Percentiles rank a stretch among this genome's conserved stretches.
Conservation (phyloP, 2,329 filamentous ascomycete genomes). For the Rosellinia necatrix region DNA sequence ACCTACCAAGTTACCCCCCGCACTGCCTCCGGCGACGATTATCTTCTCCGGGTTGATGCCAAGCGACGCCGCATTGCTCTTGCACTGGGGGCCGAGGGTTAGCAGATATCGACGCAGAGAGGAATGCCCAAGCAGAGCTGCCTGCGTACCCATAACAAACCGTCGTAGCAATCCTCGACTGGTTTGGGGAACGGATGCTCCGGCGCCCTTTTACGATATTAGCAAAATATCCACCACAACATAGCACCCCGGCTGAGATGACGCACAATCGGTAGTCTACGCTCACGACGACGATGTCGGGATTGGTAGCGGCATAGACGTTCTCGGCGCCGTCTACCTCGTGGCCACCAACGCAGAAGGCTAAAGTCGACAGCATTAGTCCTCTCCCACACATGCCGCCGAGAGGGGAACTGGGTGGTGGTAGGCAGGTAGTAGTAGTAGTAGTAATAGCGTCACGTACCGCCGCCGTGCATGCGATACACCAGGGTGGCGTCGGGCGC, state of each 20-base stretch:
- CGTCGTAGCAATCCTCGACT: slow-evolving; percentile 56
- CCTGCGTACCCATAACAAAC: slow-evolving; percentile 45
- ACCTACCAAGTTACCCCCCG: slow-evolving; percentile 22
- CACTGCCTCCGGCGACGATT: slow-evolving; percentile 25
- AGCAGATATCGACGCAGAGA: not conserved
- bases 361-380: not conserved
- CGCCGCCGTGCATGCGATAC: slow-evolving; percentile 46
- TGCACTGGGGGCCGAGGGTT: slow-evolving; percentile 12
- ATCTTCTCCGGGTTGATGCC: slow-evolving; percentile 24
- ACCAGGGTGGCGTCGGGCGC: slow-evolving; percentile 33
- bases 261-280: slow-evolving; percentile 45
- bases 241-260: not conserved
- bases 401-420: not conserved
- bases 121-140: not conserved
- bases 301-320: slow-evolving; percentile 40
- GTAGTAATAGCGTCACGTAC: slow-evolving; percentile 29
- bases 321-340: slow-evolving; percentile 44
- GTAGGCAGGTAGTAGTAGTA: no score
- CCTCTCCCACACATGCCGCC: not conserved
- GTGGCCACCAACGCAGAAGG: slow-evolving; percentile 38
- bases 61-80: slow-evolving; percentile 18
- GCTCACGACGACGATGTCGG: slow-evolving; percentile 44
- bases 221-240: slow-evolving; percentile 18
- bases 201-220: slow-evolving; percentile 49
- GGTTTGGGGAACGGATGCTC: slow-evolving; percentile 56